These are phyloP conservation scores for Pythium vanterpoolii DNA, from an alignment of 352 stramenopile genomes.

Conservation along the genomic window DNA sequence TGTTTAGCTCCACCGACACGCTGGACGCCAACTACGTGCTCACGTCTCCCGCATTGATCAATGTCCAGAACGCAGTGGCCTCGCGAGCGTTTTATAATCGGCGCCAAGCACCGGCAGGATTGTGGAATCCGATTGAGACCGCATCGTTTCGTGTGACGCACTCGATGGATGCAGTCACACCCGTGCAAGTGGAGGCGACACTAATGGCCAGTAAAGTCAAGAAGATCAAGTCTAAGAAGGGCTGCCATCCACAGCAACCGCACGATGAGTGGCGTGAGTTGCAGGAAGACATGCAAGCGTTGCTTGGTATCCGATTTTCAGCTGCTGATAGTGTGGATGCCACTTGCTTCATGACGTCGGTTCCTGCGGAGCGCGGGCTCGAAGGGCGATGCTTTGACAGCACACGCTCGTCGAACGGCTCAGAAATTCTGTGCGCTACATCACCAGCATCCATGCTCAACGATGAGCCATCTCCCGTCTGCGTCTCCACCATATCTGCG, in stretches of 20 bases:
- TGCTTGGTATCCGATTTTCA: conserved; percentile 23
- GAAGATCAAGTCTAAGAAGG: background rate
- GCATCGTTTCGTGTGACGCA: conserved; percentile 5
- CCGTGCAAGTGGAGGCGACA: background rate
- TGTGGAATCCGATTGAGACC: conserved; percentile 41
- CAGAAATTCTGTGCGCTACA: background rate
- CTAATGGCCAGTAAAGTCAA: background rate
- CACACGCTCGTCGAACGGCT: background rate
- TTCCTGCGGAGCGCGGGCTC: background rate
- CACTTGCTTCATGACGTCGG: conserved; percentile 28
- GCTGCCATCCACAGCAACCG: background rate
- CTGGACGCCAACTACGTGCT: conserved; percentile 73
- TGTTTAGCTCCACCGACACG: conserved; percentile 58
- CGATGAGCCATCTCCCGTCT: background rate
- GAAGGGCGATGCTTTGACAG: background rate
- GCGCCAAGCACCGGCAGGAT: conserved; percentile 19
- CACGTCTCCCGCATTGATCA: conserved; percentile 38
- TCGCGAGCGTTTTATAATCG: conserved; percentile 30
- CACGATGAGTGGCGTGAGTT: conserved; percentile 36
- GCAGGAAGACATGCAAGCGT: conserved; percentile 28
- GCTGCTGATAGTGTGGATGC: background rate
- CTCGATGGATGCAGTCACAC: background rate
- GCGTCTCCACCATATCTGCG: background rate
- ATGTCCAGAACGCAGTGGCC: conserved; percentile 56
- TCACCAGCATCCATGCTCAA: background rate